These are phyloP conservation scores for Fusarium hostae DNA, from an alignment of 2,329 filamentous ascomycete species.

Conservation along the genomic window DNA sequence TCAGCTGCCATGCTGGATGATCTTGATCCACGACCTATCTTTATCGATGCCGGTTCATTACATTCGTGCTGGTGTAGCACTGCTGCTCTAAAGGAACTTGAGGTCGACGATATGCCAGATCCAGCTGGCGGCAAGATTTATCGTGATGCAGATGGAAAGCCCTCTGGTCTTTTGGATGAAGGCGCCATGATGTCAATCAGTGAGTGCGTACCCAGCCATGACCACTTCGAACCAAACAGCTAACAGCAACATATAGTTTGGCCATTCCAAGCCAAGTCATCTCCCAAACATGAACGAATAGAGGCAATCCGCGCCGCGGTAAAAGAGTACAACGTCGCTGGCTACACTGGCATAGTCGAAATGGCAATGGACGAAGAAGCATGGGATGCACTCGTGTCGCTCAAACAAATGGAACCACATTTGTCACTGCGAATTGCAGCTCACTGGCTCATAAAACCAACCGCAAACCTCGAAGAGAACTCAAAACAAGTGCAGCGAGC, in stretches of 20 bases:
- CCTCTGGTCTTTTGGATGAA: slow-evolving; percentile 62
- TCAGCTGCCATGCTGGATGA: slow-evolving; percentile 59
- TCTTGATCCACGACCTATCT: slow-evolving; percentile 64
- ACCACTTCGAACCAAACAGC: slow-evolving; percentile 33
- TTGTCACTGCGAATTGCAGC: slow-evolving; percentile 59
- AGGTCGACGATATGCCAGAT: slow-evolving; percentile 56
- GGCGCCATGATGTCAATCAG: slow-evolving; percentile 11
- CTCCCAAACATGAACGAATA: slow-evolving; percentile 57
- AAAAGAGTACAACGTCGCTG: slow-evolving; percentile 59
- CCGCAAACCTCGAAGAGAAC: slow-evolving; percentile 44
- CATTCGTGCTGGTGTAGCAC: slow-evolving; percentile 68
- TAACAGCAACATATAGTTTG: slow-evolving; percentile 12
- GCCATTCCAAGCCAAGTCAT: slow-evolving; percentile 63
- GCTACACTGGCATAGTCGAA: slow-evolving; percentile 66
- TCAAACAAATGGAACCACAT: slow-evolving; percentile 48
- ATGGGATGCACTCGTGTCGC: slow-evolving; percentile 60
- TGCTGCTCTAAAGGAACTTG: slow-evolving; percentile 60
- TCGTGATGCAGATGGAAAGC: slow-evolving; percentile 57
- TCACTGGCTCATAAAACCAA: slow-evolving; percentile 66
- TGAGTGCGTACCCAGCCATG: slow-evolving; percentile 56
- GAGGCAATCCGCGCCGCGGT: slow-evolving; percentile 60
- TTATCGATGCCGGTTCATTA: slow-evolving; percentile 65
- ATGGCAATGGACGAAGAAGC: slow-evolving; percentile 70
- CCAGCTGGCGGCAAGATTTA: slow-evolving; percentile 63
- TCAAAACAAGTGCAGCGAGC: slow-evolving; percentile 60